Evolutionary conservation across 1,284 basidiomycete genomes (phyloP).

Genomic region (Marasmius fiardii): DNA sequence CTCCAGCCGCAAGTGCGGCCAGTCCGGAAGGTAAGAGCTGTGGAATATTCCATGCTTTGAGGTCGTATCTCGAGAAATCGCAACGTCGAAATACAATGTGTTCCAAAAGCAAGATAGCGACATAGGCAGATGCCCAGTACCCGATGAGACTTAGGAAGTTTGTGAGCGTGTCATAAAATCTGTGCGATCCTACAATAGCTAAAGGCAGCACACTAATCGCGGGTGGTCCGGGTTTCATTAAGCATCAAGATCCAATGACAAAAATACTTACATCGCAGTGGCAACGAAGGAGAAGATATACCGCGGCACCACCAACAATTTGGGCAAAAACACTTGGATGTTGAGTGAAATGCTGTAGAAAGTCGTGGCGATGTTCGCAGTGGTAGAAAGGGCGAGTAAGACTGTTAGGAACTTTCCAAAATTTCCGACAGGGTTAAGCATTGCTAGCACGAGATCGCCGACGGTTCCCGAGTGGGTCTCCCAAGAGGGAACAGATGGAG

Average conservation of each 20-base stretch:
- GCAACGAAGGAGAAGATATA: constrained; percentile 84
- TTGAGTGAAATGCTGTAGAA: constrained; percentile 85
- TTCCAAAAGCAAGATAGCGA: constrained; percentile 58
- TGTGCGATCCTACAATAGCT: constrained; percentile 65
- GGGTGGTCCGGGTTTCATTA: neutral
- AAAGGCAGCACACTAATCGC: constrained; percentile 46
- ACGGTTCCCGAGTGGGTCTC: constrained; percentile 47
- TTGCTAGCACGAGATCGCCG: constrained; percentile 73
- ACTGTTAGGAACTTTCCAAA: constrained; percentile 90
- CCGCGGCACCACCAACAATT: constrained; percentile 67
- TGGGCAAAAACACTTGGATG: constrained; percentile 77
- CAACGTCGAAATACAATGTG: constrained; percentile 60
- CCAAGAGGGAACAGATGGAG: constrained; percentile 68
- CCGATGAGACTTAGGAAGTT: constrained; percentile 75
- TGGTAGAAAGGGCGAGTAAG: constrained; percentile 76
- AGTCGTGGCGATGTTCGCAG: constrained; percentile 81
- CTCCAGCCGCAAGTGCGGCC: constrained; percentile 53
- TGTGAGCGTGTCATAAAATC: constrained; percentile 61
- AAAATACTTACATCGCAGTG: constrained; percentile 65
- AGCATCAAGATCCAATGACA: neutral
- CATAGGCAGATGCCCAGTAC: constrained; percentile 66
- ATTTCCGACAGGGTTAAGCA: constrained; percentile 65
- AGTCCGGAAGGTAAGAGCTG: constrained; percentile 58
- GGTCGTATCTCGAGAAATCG: constrained; percentile 48
- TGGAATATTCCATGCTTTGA: constrained; percentile 51